Conservation (phyloP, 176 grass and related monocot genomes). For the Triticum dicoccoides region DNA sequence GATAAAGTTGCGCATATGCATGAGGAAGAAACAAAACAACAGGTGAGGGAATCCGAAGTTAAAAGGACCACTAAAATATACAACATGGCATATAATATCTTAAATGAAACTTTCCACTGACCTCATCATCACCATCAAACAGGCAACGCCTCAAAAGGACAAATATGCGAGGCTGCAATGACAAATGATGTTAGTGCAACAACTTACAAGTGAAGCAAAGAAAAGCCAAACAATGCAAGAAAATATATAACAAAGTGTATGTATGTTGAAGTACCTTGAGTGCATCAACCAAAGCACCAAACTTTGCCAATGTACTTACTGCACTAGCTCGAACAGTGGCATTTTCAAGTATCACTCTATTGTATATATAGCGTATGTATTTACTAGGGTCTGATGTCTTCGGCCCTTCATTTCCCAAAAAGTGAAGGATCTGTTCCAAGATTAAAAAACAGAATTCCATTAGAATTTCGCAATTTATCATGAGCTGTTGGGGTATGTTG, state of each 20-base stretch:
- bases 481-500: neutral
- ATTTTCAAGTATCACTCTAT: slow-evolving; percentile 99
- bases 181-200: slow-evolving; percentile 25
- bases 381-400: slow-evolving; percentile 97
- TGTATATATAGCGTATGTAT: slow-evolving; percentile 98
- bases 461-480: slow-evolving; percentile 14
- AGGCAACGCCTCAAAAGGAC: slow-evolving; percentile 91
- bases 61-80: slow-evolving; percentile 1
- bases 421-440: slow-evolving; percentile 83
- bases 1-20: slow-evolving; percentile 2
- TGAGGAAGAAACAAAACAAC: slow-evolving; percentile 8
- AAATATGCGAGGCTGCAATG: slow-evolving; percentile 94
- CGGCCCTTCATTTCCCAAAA: slow-evolving; percentile 98
- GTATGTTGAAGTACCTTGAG: slow-evolving; percentile 65
- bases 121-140: slow-evolving; percentile 99
- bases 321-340: slow-evolving; percentile 96
- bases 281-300: slow-evolving; percentile 86
- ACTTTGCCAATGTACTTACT: slow-evolving; percentile 96
- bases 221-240: neutral
- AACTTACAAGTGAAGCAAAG: neutral
- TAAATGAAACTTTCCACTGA: slow-evolving; percentile 28
- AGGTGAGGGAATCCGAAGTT: neutral
- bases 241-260: slow-evolving; percentile 9
- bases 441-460: slow-evolving; percentile 15
- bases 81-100: neutral